Evolutionary conservation across 768 basidiomycete species (phyloP), one percentile per base, ranked within the genome.

Genomic region (Collybia mongolica): DNA sequence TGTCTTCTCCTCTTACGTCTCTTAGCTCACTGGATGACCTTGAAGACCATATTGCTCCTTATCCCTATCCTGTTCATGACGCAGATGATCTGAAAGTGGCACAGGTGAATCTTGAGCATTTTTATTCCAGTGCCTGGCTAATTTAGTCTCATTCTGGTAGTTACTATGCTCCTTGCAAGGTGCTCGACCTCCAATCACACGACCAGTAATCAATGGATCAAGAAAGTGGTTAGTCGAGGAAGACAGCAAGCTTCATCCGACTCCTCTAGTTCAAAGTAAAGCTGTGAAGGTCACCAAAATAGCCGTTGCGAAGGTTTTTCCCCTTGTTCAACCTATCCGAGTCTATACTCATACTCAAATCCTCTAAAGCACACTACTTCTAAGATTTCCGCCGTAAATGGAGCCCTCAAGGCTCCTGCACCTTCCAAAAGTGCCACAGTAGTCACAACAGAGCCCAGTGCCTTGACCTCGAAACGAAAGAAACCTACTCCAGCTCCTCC

Each of bases 1-100:
- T 82, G 64, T 89, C 85, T 11, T 89, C 88, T 0, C 88, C 87
- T 2, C 66, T 90, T 37, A 88, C 88, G 19, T 86, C 86, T 1
- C 65, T 90, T 43, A 88, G 85, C 56, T 89, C 86, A 32, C 63
- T 88, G 51, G 86, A 86, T 47, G 88, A 85, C 46, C 63, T 67
- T 12, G 81, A 84, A 18, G 74, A 79, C 26, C 62, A 67, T 64
- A 51, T 56, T 58, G 47, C 55, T 46, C 54, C 65, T 19, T 46
- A 62, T 51, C 47, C 59, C 49, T 36, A 59, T 54, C 26, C 65
- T 56, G 56, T 62, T 55, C 51, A 55, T 61, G 67, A 75, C 53
- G 35, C 61, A 0, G 83, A 84, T 39, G 82, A 86, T 46, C 55
- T 86, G 47, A 72, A 68, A 48, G 78, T 79, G 8, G 87, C 86